Evolutionary conservation across 805 yeast species (phyloP), one percentile per base, ranked within the genome.

Genomic region (Metschnikowia proteae): DNA sequence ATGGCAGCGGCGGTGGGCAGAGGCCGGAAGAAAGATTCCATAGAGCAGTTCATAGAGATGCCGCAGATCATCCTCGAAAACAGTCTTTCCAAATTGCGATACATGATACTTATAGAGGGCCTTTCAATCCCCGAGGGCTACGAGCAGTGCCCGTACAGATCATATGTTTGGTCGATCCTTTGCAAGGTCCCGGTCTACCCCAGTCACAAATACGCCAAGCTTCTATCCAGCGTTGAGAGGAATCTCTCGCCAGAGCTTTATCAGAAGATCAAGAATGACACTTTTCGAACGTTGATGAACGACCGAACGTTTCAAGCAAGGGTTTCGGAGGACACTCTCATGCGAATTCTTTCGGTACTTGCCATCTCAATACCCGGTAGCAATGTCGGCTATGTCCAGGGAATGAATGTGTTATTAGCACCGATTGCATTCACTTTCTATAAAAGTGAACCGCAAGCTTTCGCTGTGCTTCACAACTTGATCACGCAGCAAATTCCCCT

Each of bases 371-470:
- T 62, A 8, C 49, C 61, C 40, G 56, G 58, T n/a, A 59, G 58
- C 45, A 61, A 60, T 36, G 69, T 63, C 5, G 77, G 77, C 0
- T 88, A 88, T 60, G 96, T 90, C n/a, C 97, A 90, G 62, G 97
- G 97, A 2, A 81, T 91, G 85, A 90, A 90, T 62, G 89, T 90
- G 0, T 64, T 90, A 23, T 76, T 86, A 25, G 97, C 96, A 0
- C 96, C 97, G 1, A 79, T 90, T 47, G 77, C 89, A 13, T 90
- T 80, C 61, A 76, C 86, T 0, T 76, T 86, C 57, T 63, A 69
- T 51, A 82, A 83, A 37, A 80, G 89, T 32, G 97, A 90, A 62
- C 90, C 96, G 0, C 88, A 89, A 66, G 94, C 96, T 1, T 89
- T 82, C 62, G 80, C 86, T 8, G 52, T 91, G 32, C 81, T 88